These are phyloP conservation scores for Ramaria rubella DNA, from an alignment of 768 basidiomycete species.

Conservation along the genomic window DNA sequence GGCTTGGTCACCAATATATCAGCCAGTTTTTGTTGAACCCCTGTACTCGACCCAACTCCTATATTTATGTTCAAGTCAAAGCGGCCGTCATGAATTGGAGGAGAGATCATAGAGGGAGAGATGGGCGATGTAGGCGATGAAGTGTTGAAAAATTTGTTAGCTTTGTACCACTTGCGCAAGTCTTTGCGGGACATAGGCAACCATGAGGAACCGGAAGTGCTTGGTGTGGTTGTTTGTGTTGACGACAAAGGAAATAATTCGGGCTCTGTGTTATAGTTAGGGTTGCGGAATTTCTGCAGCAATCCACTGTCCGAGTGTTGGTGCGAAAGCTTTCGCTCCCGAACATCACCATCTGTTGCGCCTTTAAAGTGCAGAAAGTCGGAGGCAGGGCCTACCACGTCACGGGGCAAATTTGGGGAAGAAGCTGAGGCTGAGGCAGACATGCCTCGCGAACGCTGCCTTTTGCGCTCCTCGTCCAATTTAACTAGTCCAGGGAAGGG, in stretches of 20 bases:
- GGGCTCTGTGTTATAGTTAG: background rate
- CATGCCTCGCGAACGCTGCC: slow-evolving; percentile 43
- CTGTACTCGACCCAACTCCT: background rate
- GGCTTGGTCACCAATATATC: background rate
- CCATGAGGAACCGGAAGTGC: background rate
- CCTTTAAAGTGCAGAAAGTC: background rate
- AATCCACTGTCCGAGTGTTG: slow-evolving; percentile 66
- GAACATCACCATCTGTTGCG: background rate
- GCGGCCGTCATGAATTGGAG: background rate
- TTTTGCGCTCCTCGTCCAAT: slow-evolving; percentile 64
- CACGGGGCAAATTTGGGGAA: slow-evolving; percentile 33
- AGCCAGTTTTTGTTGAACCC: background rate
- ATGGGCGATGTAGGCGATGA: slow-evolving; percentile 30
- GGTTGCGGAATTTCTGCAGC: slow-evolving; percentile 42
- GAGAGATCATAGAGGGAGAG: slow-evolving; percentile 25
- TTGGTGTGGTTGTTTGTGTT: background rate
- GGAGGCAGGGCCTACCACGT: background rate
- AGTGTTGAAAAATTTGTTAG: slow-evolving; percentile 16
- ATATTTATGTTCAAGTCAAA: background rate
- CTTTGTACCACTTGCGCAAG: slow-evolving; percentile 8
- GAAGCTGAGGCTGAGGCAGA: slow-evolving; percentile 40
- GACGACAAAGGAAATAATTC: background rate
- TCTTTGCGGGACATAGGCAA: slow-evolving; percentile 9
- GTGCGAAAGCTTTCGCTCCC: slow-evolving; percentile 60
- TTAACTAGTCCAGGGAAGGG: slow-evolving; percentile 85